Percentiles rank a stretch among this genome's conserved stretches.
Conservation (phyloP, 805 yeast genomes). For the Yarrowia divulgata region DNA sequence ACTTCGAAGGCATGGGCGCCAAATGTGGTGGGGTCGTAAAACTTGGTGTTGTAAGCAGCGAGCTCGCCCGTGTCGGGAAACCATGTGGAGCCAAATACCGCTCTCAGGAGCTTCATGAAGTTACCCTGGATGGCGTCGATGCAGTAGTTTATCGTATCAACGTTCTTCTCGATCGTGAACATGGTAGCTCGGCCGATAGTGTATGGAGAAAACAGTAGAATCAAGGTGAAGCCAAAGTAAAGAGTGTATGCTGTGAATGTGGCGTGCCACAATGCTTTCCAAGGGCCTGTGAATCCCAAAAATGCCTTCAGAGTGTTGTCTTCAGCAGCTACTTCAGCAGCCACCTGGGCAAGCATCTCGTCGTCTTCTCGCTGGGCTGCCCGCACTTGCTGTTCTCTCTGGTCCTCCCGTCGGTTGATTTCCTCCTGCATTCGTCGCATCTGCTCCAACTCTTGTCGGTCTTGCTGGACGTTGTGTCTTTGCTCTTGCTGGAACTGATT, state of each 20-base stretch:
- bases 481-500: slow-evolving; percentile 9
- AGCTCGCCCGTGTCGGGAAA: slow-evolving; percentile 1
- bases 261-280: not conserved
- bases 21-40: slow-evolving; percentile 26
- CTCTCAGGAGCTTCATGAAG: slow-evolving; percentile 7
- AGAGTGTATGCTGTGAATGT: not conserved
- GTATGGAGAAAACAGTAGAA: slow-evolving; percentile 25
- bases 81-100: slow-evolving; percentile 3
- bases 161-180: slow-evolving; percentile 15
- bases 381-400: slow-evolving; percentile 13
- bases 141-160: slow-evolving; percentile 17
- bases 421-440: slow-evolving; percentile 35
- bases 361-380: slow-evolving; percentile 8
- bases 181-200: slow-evolving; percentile 38
- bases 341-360: not conserved
- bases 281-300: slow-evolving; percentile 31
- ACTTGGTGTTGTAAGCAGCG: slow-evolving; percentile 10
- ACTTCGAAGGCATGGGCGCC: slow-evolving; percentile 23
- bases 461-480: not conserved
- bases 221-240: slow-evolving; percentile 12
- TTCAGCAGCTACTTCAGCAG: slow-evolving; percentile 2
- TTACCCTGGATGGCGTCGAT: slow-evolving; percentile 9
- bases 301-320: slow-evolving; percentile 17
- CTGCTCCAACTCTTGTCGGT: slow-evolving; percentile 10
- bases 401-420: slow-evolving; percentile 22